Conservation (phyloP, 2,329 filamentous ascomycete genomes). For the Verticillium dahliae region DNA sequence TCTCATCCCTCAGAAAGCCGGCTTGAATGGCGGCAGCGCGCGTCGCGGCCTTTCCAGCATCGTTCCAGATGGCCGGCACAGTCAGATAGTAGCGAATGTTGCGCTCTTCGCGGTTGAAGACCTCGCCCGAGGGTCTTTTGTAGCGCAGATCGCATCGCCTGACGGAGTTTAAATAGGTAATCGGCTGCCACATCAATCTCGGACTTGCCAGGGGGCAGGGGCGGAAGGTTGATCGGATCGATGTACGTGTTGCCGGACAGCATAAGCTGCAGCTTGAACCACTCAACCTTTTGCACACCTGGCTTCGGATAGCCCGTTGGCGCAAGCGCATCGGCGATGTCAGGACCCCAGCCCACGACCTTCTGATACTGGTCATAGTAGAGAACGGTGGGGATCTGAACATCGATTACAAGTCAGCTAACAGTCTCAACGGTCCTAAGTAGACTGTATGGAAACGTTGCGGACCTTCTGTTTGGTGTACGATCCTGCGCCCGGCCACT, state of each 20-base stretch:
- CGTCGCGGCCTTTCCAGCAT: constrained; percentile 94
- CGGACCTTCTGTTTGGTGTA: constrained; percentile 96
- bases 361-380: constrained; percentile 99
- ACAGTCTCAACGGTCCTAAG: background rate
- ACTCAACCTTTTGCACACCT: constrained; percentile 97
- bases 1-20: constrained; percentile 92
- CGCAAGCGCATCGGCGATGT: constrained; percentile 93
- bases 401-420: background rate
- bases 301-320: constrained; percentile 97
- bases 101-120: constrained; percentile 95
- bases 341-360: constrained; percentile 98
- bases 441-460: background rate
- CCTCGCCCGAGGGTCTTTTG: constrained; percentile 96
- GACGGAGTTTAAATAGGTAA: constrained; percentile 95
- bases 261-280: constrained; percentile 99
- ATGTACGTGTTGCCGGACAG: constrained; percentile 98
- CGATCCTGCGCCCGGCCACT: constrained; percentile 96
- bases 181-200: constrained; percentile 99
- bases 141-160: constrained; percentile 91
- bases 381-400: constrained; percentile 92
- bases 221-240: constrained; percentile 96
- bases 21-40: constrained; percentile 94
- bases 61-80: constrained; percentile 99
- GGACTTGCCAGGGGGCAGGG: constrained; percentile 93
- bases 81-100: constrained; percentile 98